A percentile compares a stretch with the other conserved stretches of the same genome.
Evolutionary conservation across 2,329 filamentous ascomycete genomes (phyloP).

Genomic region (Beauveria medogensis): DNA sequence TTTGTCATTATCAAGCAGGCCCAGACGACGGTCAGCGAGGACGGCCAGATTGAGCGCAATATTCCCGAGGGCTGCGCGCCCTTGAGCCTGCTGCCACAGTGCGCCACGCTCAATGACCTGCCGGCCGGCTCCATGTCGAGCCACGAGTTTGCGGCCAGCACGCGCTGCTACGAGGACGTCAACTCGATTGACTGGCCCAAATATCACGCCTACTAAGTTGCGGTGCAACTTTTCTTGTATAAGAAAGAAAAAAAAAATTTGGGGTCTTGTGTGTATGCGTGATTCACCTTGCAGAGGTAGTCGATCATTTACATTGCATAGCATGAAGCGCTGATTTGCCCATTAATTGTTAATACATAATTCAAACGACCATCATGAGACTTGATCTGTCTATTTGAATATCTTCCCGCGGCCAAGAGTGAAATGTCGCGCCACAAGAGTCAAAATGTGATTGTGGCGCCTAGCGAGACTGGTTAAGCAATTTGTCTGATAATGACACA

Average conservation of each 20-base stretch:
- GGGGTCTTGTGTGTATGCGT: not conserved
- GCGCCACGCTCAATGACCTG: conserved; percentile 17
- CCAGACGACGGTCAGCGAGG: conserved; percentile 17
- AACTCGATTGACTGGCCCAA: conserved; percentile 28
- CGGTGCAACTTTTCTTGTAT: not conserved
- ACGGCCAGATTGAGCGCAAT: conserved; percentile 15
- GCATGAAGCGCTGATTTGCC: not conserved
- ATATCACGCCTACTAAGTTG: not conserved
- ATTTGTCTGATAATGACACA: too few relatives aligned
- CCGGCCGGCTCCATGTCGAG: conserved; percentile 27
- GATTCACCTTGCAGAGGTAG: not conserved
- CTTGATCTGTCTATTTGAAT: too few relatives aligned
- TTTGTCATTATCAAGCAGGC: conserved; percentile 33
- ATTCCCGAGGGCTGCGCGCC: conserved; percentile 33
- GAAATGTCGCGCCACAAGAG: too few relatives aligned
- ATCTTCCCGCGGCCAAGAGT: too few relatives aligned
- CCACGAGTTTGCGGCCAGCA: conserved; percentile 30
- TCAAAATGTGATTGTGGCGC: too few relatives aligned
- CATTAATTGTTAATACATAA: not conserved
- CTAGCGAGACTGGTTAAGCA: too few relatives aligned
- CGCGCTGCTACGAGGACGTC: conserved; percentile 34
- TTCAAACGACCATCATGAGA: not conserved
- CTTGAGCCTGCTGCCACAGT: conserved; percentile 10
- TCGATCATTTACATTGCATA: not conserved
- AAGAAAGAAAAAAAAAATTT: too few relatives aligned